Base-by-base conservation (phyloP, 2,329 filamentous ascomycete species). In the Pseudogymnoascus sp. region DNA sequence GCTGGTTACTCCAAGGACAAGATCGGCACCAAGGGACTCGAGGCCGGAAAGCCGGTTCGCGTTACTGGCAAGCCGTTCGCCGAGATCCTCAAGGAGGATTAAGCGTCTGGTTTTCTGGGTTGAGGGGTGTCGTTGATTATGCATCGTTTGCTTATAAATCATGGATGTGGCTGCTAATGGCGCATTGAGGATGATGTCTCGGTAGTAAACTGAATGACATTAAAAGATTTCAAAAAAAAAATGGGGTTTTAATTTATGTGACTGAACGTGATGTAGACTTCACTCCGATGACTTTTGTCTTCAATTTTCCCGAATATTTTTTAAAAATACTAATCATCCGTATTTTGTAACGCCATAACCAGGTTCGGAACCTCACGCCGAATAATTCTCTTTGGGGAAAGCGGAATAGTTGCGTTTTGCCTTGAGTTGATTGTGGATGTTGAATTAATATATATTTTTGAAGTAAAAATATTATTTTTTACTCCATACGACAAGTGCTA, bases 1-100 rank as follows among this genome's bases (percentile, higher is more conserved):
- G 83, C 88, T 72, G 87, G 90, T 66, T 99, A 95, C 81, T 82
- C 87, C 71, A 90, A 95, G 85, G 85, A 91, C 74, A 88, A 91
- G 80, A 78, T 94, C 63, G 90, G 90, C 69, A 83, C 88, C 78
- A 79, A 86, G 79, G 83, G 86, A 78, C 71, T 84, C 67, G 78
- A 85, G 67, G 73, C 76, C 62, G 81, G 78, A 70, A 89, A 90
- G 84, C 83, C 86, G 57, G 69, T 72, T 62, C 70, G 74, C 61
- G 70, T 67, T 38, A 35, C 38, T 59, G 68, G 69, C 60, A 71
- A 68, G 38, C 65, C 64, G 25, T 72, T 72, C 61, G 68, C 76
- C 61, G 72, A 75, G 68, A 75, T 79, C 68, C 72, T 83, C 68
- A 71, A 76, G 70, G 78, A 82, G 73, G 74, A 80, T 68, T 83